These are phyloP conservation scores for Eremothecium gossypii DNA, from an alignment of 1,139 yeast genomes.

Conservation along the genomic window DNA sequence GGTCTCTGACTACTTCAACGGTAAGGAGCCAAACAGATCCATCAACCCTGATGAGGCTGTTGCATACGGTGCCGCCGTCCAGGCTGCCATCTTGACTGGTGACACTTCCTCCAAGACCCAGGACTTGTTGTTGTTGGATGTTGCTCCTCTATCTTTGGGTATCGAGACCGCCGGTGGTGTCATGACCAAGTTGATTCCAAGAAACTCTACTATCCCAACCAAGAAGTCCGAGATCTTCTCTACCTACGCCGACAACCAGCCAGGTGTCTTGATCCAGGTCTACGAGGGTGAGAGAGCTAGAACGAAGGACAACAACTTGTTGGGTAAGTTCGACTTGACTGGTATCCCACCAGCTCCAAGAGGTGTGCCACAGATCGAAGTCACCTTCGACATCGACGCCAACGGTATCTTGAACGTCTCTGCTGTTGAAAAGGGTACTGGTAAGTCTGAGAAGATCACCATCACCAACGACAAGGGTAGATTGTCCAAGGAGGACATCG, in stretches of 20 bases:
- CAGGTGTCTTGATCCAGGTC: constrained; percentile 88
- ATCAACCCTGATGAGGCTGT: constrained; percentile 95
- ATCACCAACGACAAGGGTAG: constrained; percentile 94
- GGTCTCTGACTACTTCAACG: constrained; percentile 79
- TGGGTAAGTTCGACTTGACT: constrained; percentile 85
- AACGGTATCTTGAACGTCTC: constrained; percentile 91
- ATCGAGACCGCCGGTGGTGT: constrained; percentile 95
- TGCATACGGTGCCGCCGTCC: constrained; percentile 97
- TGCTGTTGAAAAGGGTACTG: constrained; percentile 87
- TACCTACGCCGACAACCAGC: constrained; percentile 88
- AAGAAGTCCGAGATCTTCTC: constrained; percentile 88
- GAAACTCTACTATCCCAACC: constrained; percentile 90
- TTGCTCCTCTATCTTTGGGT: constrained; percentile 82
- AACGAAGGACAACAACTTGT: constrained; percentile 88
- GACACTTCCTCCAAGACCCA: constrained; percentile 58
- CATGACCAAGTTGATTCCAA: constrained; percentile 82
- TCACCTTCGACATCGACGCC: constrained; percentile 85
- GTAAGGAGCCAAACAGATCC: constrained; percentile 83
- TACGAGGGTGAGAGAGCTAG: constrained; percentile 92
- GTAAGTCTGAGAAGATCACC: constrained; percentile 72
- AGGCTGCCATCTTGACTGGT: constrained; percentile 92
- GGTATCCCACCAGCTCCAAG: constrained; percentile 96
- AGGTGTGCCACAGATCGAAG: constrained; percentile 94
- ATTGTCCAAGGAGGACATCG: constrained; percentile 87
- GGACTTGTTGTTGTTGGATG: constrained; percentile 80